Conservation (phyloP, 345 rosid species). For the Populus deltoides region DNA sequence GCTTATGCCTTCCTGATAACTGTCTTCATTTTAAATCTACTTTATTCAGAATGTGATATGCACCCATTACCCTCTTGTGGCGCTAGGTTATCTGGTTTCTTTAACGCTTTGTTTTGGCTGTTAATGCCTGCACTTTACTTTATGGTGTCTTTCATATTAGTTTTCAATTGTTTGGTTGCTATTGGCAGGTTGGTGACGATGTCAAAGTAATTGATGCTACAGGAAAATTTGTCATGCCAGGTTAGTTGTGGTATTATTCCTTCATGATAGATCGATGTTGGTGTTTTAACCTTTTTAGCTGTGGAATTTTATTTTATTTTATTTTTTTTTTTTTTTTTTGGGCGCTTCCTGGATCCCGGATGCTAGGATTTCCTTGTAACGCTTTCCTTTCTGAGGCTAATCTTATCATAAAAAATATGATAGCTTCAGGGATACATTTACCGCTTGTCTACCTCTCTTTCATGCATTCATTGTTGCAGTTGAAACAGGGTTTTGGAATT, state of each 20-base stretch:
- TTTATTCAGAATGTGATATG: not conserved
- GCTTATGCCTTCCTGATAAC: not conserved
- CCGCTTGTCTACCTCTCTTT: not conserved
- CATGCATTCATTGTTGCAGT: not conserved
- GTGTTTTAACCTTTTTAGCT: not conserved
- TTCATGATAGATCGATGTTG: not conserved
- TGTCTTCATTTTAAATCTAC: not conserved
- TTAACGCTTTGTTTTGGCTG: not conserved
- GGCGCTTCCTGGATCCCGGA: not conserved
- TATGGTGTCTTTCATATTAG: not conserved
- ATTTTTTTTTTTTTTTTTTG: not conserved
- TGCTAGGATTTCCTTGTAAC: not conserved
- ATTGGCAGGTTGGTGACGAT: constrained; percentile 77
- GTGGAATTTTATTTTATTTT: not conserved
- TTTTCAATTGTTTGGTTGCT: constrained; percentile 9
- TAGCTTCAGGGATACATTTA: not conserved
- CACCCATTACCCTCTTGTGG: not conserved
- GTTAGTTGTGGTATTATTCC: constrained; percentile 30
- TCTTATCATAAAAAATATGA: not conserved
- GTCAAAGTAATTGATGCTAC: constrained; percentile 81
- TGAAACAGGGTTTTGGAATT: not conserved
- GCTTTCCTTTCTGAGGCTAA: not conserved
- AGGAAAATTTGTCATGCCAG: constrained; percentile 96
- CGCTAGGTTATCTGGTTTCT: not conserved
- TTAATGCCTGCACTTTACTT: not conserved